These are phyloP conservation scores for Rhizodiscina lignyota DNA, from an alignment of 495 filamentous ascomycete species.

Conservation along the genomic window DNA sequence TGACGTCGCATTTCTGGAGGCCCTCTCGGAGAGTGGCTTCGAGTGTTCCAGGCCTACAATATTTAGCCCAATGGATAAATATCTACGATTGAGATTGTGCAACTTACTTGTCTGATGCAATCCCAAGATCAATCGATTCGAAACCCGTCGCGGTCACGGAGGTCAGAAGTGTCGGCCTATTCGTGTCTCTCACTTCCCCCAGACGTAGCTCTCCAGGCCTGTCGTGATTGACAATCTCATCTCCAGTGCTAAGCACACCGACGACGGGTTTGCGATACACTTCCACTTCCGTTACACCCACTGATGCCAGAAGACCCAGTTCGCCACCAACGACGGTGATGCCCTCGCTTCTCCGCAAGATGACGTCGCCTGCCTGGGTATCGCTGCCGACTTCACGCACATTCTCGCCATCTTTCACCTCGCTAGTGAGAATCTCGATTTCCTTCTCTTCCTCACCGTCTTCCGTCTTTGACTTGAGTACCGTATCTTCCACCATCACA, in stretches of 20 bases:
- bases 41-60: conserved; percentile 40
- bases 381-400: conserved; percentile 86
- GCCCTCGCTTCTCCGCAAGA: conserved; percentile 59
- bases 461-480: conserved; percentile 50
- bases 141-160: conserved; percentile 63
- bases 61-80: conserved; percentile 1
- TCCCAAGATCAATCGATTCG: conserved; percentile 69
- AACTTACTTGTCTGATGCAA: conserved; percentile 55
- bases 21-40: conserved; percentile 60
- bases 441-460: conserved; percentile 74
- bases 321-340: conserved; percentile 79
- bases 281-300: conserved; percentile 56
- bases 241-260: conserved; percentile 84
- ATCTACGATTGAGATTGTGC: conserved; percentile 4
- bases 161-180: conserved; percentile 69
- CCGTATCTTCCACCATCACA: conserved; percentile 94
- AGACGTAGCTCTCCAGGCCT: conserved; percentile 42
- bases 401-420: conserved; percentile 68
- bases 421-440: conserved; percentile 65
- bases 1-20: conserved; percentile 56
- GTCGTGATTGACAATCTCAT: conserved; percentile 69
- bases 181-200: conserved; percentile 87
- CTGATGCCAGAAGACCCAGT: conserved; percentile 72
- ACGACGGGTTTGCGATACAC: conserved; percentile 64
- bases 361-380: conserved; percentile 44